phyloP scores from a whole-genome alignment of 2,329 filamentous ascomycete species.

The Penicillium griseofulvum region DNA sequence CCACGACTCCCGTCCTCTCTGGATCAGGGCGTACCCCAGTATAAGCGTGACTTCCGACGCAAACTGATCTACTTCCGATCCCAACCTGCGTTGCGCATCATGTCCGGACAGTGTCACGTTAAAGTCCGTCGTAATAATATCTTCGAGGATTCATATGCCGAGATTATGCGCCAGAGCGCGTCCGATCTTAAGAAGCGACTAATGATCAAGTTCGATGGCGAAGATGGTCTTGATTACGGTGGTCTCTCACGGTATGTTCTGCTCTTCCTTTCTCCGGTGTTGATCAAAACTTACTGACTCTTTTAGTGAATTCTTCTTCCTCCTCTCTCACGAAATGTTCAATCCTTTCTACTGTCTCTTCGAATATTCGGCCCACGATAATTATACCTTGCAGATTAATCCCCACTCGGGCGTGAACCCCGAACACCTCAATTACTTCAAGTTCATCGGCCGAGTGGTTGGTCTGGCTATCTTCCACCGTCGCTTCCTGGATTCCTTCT shows the following conservation, averaged over 20 bases:
- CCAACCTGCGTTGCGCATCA: conserved; percentile 90
- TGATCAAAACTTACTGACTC: conserved; percentile 26
- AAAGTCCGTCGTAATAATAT: conserved; percentile 96
- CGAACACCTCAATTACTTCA: conserved; percentile 99
- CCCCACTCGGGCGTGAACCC: conserved; percentile 99
- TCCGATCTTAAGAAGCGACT: conserved; percentile 95
- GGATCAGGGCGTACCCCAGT: conserved; percentile 97
- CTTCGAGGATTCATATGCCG: conserved; percentile 97
- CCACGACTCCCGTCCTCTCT: conserved; percentile 90
- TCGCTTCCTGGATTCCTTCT: conserved; percentile 96
- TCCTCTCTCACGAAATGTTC: conserved; percentile 99
- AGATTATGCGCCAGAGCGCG: conserved; percentile 94
- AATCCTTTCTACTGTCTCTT: conserved; percentile 99
- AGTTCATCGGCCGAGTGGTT: conserved; percentile 97
- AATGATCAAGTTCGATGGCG: conserved; percentile 99
- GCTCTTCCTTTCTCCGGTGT: not conserved
- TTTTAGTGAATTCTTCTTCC: conserved; percentile 92
- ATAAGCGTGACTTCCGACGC: conserved; percentile 96
- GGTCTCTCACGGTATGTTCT: conserved; percentile 72
- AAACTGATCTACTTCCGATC: conserved; percentile 99
- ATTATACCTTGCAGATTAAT: conserved; percentile 99
- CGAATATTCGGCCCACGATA: conserved; percentile 99
- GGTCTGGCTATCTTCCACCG: conserved; percentile 97
- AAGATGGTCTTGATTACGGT: conserved; percentile 96
- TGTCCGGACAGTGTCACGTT: conserved; percentile 95